Evolutionary conservation across 441 rosid species (phyloP), one percentile per base, ranked within the genome.

Genomic region (Pelargonium cotyledonis): DNA sequence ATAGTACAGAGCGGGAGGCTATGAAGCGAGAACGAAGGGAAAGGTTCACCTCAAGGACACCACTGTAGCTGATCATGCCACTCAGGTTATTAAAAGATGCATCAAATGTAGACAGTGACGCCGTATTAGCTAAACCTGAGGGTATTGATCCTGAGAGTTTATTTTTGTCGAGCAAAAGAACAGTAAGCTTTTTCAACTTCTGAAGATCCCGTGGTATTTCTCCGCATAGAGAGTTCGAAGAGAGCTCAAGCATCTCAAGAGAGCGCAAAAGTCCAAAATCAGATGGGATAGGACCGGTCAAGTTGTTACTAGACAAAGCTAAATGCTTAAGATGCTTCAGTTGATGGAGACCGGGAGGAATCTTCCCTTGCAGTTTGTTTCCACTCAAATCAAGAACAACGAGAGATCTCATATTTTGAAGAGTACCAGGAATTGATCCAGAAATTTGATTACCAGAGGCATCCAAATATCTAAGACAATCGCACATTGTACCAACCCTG

Each of bases 111-210:
- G 23, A 21, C 23, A 21, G 23, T 21, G 23, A 21, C 23, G 1
- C 23, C 23, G 53, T 77, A 77, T 81, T 84, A 67, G 82, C 81
- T 67, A 84, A 76, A 70, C 82, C 81, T 1, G 81, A 74, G n/a
- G 92, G 87, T 62, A 87, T 85, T 68, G 73, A 70, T 77, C 88
- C 91, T 0, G 83, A 80, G 14, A 87, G 82, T 57, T 76, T 80
- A 72, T 85, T 87, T 73, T 85, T 75, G 67, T 85, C 71, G 61
- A 87, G 88, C 68, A 82, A 73, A 72, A 87, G 88, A 71, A 74
- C 78, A 41, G 80, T 73, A 58, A 87, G 79, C 55, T 80, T 78
- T 68, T 68, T 83, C 76, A 87, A 74, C 68, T 75, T 82, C 68
- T 70, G 80, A 70, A 87, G 76, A 67, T 58, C 72, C 3, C 60